These are phyloP conservation scores for Afroboletus lepidellus DNA, from an alignment of 1,284 basidiomycete species.

Conservation along the genomic window DNA sequence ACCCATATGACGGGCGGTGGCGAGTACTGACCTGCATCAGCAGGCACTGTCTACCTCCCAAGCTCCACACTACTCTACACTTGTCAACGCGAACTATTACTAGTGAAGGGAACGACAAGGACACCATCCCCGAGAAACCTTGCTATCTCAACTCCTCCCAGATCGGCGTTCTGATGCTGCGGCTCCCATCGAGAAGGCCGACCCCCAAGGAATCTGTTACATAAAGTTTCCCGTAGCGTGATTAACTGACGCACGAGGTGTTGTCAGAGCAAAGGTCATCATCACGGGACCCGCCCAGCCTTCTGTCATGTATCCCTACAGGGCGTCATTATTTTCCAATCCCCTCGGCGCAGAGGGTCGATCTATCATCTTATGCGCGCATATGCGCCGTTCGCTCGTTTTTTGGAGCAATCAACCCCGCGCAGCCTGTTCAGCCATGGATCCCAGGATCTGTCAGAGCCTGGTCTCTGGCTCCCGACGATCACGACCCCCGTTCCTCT, in stretches of 20 bases:
- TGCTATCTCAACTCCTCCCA: constrained; percentile 9
- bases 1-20: too few species aligned
- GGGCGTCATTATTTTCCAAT: constrained; percentile 11
- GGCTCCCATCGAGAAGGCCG: constrained; percentile 19
- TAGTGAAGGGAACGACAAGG: too few species aligned
- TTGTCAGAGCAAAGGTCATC: constrained; percentile 4
- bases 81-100: neutral
- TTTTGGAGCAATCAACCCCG: neutral
- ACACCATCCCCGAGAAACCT: neutral
- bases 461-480: constrained; percentile 4
- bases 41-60: neutral
- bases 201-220: constrained; percentile 6
- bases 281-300: constrained; percentile 4
- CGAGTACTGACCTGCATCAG: too few species aligned
- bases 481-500: neutral
- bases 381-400: constrained; percentile 6
- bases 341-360: constrained; percentile 15
- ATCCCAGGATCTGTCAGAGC: neutral
- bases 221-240: constrained; percentile 20
- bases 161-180: constrained; percentile 3
- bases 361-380: constrained; percentile 15
- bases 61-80: neutral
- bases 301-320: constrained; percentile 4
- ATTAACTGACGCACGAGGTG: constrained; percentile 24
- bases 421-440: too few species aligned